These are phyloP conservation scores for Pogostemon cablin DNA, from an alignment of 257 asterid species.

Conservation along the genomic window DNA sequence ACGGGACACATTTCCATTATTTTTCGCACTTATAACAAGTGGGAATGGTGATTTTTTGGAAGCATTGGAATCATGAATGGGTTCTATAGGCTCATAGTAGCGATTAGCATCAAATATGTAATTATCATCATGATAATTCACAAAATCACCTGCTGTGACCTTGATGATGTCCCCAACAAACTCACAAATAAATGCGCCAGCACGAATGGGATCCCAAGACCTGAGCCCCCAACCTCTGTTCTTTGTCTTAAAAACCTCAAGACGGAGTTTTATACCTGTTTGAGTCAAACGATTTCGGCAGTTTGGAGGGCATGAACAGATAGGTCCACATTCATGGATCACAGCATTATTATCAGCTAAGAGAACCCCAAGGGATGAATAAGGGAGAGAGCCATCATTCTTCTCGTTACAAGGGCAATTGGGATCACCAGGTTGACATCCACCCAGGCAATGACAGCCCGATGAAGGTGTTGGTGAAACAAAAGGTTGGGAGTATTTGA, in stretches of 20 bases:
- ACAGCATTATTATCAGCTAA: constrained; percentile 46
- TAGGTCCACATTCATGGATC: constrained; percentile 77
- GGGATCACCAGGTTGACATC: constrained; percentile 79
- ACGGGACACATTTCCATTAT: constrained; percentile 84
- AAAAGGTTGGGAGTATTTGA: constrained; percentile 64
- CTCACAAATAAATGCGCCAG: constrained; percentile 82
- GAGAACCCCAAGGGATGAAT: constrained; percentile 69
- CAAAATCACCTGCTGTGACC: constrained; percentile 36
- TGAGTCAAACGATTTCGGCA: constrained; percentile 83
- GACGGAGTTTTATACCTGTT: constrained; percentile 61
- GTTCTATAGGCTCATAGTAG: constrained; percentile 59
- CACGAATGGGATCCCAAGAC: constrained; percentile 95
- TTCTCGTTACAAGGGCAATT: constrained; percentile 61
- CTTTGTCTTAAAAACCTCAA: constrained; percentile 87
- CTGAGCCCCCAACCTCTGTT: constrained; percentile 96
- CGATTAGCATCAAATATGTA: constrained; percentile 82
- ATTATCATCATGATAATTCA: constrained; percentile 49
- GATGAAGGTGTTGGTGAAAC: constrained; percentile 43
- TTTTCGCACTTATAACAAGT: constrained; percentile 73
- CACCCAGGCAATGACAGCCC: constrained; percentile 75
- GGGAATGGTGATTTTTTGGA: constrained; percentile 61
- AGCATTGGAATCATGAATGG: constrained; percentile 38
- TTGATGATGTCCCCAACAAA: constrained; percentile 78
- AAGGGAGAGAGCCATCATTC: constrained; percentile 71
- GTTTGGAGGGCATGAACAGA: constrained; percentile 71